Evolutionary conservation across 352 stramenopile genomes (phyloP).

Genomic region (Blastocystis sp.): DNA sequence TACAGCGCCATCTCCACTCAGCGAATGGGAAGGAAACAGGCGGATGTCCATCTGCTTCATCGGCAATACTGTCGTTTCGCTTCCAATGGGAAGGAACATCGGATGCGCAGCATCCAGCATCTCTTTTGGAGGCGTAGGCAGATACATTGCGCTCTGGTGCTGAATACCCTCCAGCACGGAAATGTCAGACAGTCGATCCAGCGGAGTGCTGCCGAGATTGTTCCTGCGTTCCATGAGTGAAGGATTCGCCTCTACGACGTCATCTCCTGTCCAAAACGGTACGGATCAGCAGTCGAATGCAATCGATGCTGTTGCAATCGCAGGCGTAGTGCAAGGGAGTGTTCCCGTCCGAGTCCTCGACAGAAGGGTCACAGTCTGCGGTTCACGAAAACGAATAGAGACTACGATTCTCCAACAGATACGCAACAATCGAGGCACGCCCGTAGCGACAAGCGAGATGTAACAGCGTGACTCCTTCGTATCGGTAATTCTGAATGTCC

Average conservation of each 20-base stretch:
- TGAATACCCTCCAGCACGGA: neutral
- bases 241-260: slow-evolving; percentile 8
- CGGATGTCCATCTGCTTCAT: neutral
- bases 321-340: slow-evolving; percentile 61
- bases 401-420: slow-evolving; percentile 33
- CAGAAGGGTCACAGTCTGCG: slow-evolving; percentile 31
- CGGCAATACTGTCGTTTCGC: neutral
- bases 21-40: neutral
- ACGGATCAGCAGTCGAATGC: slow-evolving; percentile 36
- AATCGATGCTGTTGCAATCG: slow-evolving; percentile 1
- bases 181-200: neutral
- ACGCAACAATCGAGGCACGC: slow-evolving; percentile 17
- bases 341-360: slow-evolving; percentile 42
- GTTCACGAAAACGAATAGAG: neutral
- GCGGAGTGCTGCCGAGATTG: slow-evolving; percentile 40
- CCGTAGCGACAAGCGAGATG: slow-evolving; percentile 63
- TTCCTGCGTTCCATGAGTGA: slow-evolving; percentile 16
- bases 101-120: neutral
- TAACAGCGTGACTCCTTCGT: slow-evolving; percentile 9
- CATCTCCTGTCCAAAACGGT: neutral
- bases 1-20: too few species aligned
- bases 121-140: neutral
- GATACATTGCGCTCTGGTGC: neutral
- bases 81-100: neutral
- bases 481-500: slow-evolving; percentile 20